A percentile compares a stretch with the other conserved stretches of the same genome.
Conservation (phyloP, 139 green algal genomes). For the Chlamydomonas asymmetrica region DNA sequence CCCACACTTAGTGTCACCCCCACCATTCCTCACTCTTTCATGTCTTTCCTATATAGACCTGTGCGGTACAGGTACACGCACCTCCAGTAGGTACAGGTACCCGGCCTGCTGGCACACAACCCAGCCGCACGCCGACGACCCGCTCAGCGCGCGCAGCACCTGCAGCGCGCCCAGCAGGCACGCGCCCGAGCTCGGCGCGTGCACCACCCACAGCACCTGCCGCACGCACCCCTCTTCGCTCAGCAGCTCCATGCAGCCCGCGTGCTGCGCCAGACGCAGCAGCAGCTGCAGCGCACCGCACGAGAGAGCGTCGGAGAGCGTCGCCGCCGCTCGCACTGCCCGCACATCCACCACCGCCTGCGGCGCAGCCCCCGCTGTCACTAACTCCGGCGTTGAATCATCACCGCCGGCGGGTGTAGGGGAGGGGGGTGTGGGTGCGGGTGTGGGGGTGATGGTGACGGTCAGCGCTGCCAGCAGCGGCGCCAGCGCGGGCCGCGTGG, state of each 20-base stretch:
- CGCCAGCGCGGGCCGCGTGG: constrained; percentile 10
- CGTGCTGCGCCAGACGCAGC: constrained; percentile 54
- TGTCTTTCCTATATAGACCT: no score
- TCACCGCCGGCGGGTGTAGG: background rate
- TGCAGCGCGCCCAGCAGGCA: constrained; percentile 53
- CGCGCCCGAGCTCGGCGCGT: constrained; percentile 49
- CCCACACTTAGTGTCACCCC: no score
- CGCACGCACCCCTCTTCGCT: constrained; percentile 50
- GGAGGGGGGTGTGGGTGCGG: no score
- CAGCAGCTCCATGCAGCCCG: constrained; percentile 67
- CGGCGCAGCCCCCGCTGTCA: no score
- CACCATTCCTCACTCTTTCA: no score
- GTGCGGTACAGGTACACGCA: no score
- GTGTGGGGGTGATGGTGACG: background rate
- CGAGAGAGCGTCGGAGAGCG: constrained; percentile 29
- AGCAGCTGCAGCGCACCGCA: constrained; percentile 62
- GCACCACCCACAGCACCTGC: constrained; percentile 62
- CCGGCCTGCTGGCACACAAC: constrained; percentile 34
- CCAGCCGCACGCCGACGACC: background rate
- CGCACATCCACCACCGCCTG: no score
- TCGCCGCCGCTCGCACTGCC: background rate
- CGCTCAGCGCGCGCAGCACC: constrained; percentile 64
- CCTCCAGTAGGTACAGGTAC: constrained; percentile 73
- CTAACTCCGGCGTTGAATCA: no score
- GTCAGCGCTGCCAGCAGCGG: constrained; percentile 27